A percentile compares a stretch with the other conserved stretches of the same genome.
phyloP scores from a whole-genome alignment of 2,329 filamentous ascomycete species.

The Cladobotryum mycophilum region DNA sequence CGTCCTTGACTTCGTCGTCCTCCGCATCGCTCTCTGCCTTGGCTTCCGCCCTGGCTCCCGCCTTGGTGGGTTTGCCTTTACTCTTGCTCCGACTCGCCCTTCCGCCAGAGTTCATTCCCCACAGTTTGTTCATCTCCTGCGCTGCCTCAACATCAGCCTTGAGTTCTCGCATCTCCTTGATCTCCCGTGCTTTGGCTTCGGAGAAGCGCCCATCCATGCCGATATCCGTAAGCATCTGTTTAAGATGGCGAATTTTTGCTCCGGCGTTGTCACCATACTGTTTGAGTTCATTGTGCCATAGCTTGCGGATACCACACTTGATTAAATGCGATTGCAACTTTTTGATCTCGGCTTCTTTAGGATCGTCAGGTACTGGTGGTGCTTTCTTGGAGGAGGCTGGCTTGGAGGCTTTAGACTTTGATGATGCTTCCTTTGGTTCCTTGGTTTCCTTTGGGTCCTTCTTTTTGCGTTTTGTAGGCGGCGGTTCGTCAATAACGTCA shows the following conservation, averaged over 20 bases:
- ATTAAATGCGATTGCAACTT: slow-evolving; percentile 76
- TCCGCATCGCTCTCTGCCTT: slow-evolving; percentile 23
- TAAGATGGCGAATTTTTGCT: slow-evolving; percentile 78
- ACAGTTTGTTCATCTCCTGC: slow-evolving; percentile 70
- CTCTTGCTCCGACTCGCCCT: slow-evolving; percentile 36
- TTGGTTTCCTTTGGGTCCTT: slow-evolving; percentile 32
- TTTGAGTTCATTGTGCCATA: slow-evolving; percentile 83
- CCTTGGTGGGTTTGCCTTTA: slow-evolving; percentile 19
- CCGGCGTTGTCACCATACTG: slow-evolving; percentile 62
- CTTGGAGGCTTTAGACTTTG: slow-evolving; percentile 25
- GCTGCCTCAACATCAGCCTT: slow-evolving; percentile 78
- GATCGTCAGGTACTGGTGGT: slow-evolving; percentile 35
- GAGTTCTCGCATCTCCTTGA: slow-evolving; percentile 82
- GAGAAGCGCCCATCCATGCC: slow-evolving; percentile 91
- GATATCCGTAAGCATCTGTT: slow-evolving; percentile 67
- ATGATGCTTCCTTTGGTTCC: slow-evolving; percentile 24
- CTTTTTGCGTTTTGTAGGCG: slow-evolving; percentile 53
- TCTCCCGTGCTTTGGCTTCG: slow-evolving; percentile 73
- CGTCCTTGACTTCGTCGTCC: slow-evolving; percentile 26
- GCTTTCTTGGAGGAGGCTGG: slow-evolving; percentile 23
- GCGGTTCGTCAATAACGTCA: slow-evolving; percentile 66
- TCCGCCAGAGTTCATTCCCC: slow-evolving; percentile 53
- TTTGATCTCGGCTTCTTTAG: slow-evolving; percentile 77
- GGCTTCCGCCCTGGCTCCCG: slow-evolving; percentile 29
- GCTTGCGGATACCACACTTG: slow-evolving; percentile 88